A percentile compares a stretch with the other conserved stretches of the same genome.
phyloP scores from a whole-genome alignment of 164 flowering plant genomes.

The Stephania japonica region DNA sequence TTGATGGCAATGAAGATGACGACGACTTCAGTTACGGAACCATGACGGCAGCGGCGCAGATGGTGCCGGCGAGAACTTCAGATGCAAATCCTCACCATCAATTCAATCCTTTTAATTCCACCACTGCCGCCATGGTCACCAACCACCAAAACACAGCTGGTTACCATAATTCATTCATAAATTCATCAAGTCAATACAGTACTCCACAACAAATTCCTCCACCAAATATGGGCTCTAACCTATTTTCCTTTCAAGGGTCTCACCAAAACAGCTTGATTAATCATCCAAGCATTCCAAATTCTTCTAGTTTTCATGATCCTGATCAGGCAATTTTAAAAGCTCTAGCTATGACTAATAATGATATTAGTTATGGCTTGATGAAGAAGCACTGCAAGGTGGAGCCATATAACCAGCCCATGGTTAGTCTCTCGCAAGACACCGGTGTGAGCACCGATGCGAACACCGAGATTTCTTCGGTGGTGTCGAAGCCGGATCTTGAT shows the following conservation, averaged over 20 bases:
- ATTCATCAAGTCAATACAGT: constrained; percentile 1
- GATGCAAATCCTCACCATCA: constrained; percentile 11
- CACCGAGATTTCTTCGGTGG: constrained; percentile 47
- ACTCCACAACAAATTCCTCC: constrained; percentile 15
- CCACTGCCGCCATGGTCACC: constrained; percentile 10
- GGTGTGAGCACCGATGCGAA: constrained; percentile 38
- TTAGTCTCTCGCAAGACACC: constrained; percentile 43
- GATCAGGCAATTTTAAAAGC: constrained; percentile 22
- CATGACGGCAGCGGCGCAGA: neutral
- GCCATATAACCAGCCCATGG: constrained; percentile 40
- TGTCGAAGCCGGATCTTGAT: constrained; percentile 26
- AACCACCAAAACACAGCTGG: no score
- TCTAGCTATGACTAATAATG: constrained; percentile 10
- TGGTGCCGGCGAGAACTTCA: constrained; percentile 3
- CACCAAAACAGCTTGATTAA: neutral
- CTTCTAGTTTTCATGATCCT: constrained; percentile 5
- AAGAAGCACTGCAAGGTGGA: constrained; percentile 31
- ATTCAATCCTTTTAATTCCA: constrained; percentile 11
- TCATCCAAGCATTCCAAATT: constrained; percentile 3
- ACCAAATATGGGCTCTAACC: constrained; percentile 9
- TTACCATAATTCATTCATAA: constrained; percentile 13
- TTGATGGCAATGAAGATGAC: neutral
- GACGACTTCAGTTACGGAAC: constrained; percentile 15
- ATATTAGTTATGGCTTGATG: constrained; percentile 2
- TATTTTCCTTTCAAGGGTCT: constrained; percentile 15